Evolutionary conservation across 2,329 filamentous ascomycete species (phyloP), one percentile per base, ranked within the genome.

Genomic region (Penicillium olsonii): DNA sequence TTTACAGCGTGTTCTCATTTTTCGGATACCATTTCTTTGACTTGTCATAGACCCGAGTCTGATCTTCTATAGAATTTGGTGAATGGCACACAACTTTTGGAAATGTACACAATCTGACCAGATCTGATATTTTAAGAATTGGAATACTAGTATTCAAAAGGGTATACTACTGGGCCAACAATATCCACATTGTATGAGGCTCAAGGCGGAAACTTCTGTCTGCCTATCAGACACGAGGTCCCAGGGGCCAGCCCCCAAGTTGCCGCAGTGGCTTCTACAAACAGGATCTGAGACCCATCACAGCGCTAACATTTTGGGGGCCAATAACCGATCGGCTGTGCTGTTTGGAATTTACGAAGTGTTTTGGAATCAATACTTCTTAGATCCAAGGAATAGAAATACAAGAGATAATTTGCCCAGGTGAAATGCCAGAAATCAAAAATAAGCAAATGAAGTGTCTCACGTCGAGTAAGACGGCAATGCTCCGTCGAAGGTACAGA

Each of bases 1-100:
- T 42, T 44, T 48, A 42, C 43, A 49, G 56, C 50, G 50, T 54
- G 53, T 47, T 57, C 43, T 52, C 52, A 48, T 52, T 52, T 45
- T 41, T 54, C 46, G 50, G 48, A 56, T 54, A 44, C 40, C 26
- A 43, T 44, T 52, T 24, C 37, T 45, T 17, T 26, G 37, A 9
- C 18, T 31, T 31, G 14, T 6, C 11, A n/a, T 31, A 31, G 29
- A 31, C 29, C 29, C n/a, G 12, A 31, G 19, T 15, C 37, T 27
- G 31, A 45, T 49, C 39, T 45, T 49, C 39, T 45, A 41, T 47
- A 45, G 43, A 50, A 15, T 19, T 20, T 29, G 7, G 3, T 40
- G 15, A 27, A 31, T 15, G 12, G 29, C 29, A 37, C 22, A 24
- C 22, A 24, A 24, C 22, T 24, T 24, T 24, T 4, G 4, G 22